phyloP scores from a whole-genome alignment of 805 yeast species.

The Metschnikowia borealis region DNA sequence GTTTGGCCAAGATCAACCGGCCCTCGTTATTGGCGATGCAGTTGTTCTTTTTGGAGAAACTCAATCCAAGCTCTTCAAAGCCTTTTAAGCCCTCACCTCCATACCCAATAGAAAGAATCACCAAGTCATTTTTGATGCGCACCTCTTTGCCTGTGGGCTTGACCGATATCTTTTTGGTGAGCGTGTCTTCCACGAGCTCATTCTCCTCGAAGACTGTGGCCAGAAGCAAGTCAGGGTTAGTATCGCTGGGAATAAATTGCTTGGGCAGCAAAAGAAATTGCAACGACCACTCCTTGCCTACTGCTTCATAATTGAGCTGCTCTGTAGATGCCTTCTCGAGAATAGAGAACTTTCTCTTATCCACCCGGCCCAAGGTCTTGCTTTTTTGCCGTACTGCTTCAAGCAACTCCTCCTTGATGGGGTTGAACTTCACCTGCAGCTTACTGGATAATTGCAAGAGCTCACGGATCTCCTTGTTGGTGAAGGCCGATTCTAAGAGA shows the following conservation, averaged over 20 bases:
- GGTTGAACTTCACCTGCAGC: conserved; percentile 41
- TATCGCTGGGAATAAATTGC: conserved; percentile 40
- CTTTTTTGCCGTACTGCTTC: conserved; percentile 22
- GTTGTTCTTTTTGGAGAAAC: conserved; percentile 24
- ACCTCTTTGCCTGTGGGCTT: conserved; percentile 32
- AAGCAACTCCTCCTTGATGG: conserved; percentile 32
- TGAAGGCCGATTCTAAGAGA: conserved; percentile 77
- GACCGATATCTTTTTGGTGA: conserved; percentile 22
- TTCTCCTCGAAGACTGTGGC: conserved; percentile 51
- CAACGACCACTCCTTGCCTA: conserved; percentile 52
- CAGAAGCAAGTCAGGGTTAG: conserved; percentile 35
- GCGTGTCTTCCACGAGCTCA: conserved; percentile 36
- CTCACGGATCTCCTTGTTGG: conserved; percentile 90
- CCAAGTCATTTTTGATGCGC: conserved; percentile 52
- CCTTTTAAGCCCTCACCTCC: conserved; percentile 62
- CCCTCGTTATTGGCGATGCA: conserved; percentile 33
- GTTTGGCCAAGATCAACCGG: conserved; percentile 20
- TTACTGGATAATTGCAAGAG: conserved; percentile 57
- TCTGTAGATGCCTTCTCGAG: conserved; percentile 44
- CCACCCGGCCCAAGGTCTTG: conserved; percentile 46
- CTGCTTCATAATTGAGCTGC: neutral
- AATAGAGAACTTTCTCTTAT: conserved; percentile 63
- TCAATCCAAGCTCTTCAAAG: conserved; percentile 38
- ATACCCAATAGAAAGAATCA: conserved; percentile 82
- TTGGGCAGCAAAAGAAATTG: conserved; percentile 68